Evolutionary conservation across 2,329 filamentous ascomycete genomes (phyloP).

Genomic region (Cordyceps fumosorosea): DNA sequence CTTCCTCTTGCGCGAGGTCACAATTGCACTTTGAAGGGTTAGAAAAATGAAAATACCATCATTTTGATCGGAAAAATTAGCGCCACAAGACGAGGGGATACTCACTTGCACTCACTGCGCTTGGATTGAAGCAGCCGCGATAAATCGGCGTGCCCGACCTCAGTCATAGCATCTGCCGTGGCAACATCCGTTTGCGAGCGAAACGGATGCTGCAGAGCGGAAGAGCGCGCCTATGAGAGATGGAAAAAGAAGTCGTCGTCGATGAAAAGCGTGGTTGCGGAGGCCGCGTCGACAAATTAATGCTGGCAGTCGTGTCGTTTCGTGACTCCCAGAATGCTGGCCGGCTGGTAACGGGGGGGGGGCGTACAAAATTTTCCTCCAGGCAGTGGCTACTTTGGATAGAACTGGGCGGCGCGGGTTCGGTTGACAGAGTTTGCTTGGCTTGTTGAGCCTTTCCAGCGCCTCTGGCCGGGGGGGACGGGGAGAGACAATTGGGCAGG

Average conservation of each 20-base stretch:
- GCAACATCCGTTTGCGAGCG: conserved; percentile 63
- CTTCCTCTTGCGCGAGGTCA: conserved; percentile 84
- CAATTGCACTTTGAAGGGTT: conserved; percentile 55
- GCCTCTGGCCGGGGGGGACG: neutral
- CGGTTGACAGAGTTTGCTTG: neutral
- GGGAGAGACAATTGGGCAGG: neutral
- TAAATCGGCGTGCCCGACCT: conserved; percentile 61
- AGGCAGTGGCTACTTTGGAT: conserved; percentile 9
- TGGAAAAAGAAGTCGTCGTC: conserved; percentile 21
- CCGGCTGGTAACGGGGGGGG: conserved; percentile 8
- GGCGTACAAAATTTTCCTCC: conserved; percentile 24
- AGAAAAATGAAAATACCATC: conserved; percentile 40
- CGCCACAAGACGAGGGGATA: conserved; percentile 37
- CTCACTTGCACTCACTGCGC: conserved; percentile 56
- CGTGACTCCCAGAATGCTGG: conserved; percentile 9
- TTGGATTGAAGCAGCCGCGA: conserved; percentile 60
- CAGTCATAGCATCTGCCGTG: conserved; percentile 62
- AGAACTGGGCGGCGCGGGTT: neutral
- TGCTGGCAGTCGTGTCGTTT: conserved; percentile 1
- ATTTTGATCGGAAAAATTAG: conserved; percentile 42
- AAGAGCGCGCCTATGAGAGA: conserved; percentile 22
- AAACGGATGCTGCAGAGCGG: conserved; percentile 46
- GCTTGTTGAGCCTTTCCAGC: neutral
- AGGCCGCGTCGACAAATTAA: conserved; percentile 28
- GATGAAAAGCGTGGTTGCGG: conserved; percentile 26